Conservation (phyloP, 352 stramenopile species). For the Globisporangium radiosum region DNA sequence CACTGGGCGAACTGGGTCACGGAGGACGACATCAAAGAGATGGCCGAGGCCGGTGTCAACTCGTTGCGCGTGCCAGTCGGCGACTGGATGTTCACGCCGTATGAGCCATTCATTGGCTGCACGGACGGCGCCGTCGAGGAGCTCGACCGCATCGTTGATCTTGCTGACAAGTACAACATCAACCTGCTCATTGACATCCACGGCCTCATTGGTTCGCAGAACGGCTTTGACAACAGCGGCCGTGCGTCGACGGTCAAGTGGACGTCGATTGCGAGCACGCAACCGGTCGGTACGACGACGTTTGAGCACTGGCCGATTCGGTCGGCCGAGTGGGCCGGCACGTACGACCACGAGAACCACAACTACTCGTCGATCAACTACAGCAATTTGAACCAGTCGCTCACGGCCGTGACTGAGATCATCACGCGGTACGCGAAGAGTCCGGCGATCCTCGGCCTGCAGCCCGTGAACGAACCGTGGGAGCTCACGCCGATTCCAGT, state of each 20-base stretch:
- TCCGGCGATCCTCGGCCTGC: conserved; percentile 86
- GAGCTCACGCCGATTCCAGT: conserved; percentile 90
- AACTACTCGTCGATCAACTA: conserved; percentile 92
- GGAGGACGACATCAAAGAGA: conserved; percentile 85
- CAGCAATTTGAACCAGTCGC: conserved; percentile 87
- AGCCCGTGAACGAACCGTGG: conserved; percentile 95
- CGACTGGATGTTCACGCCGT: conserved; percentile 94
- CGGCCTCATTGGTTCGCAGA: conserved; percentile 89
- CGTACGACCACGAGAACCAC: conserved; percentile 77
- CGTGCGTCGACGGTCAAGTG: conserved; percentile 86
- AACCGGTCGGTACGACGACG: conserved; percentile 75
- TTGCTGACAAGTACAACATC: conserved; percentile 81
- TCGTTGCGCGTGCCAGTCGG: conserved; percentile 88
- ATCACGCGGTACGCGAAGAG: conserved; percentile 87
- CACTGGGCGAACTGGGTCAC: conserved; percentile 95
- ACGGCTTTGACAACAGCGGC: conserved; percentile 95
- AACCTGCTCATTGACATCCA: conserved; percentile 92
- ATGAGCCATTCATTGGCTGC: conserved; percentile 91
- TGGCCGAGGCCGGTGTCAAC: conserved; percentile 72
- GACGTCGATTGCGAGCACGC: conserved; percentile 70
- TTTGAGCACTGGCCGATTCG: conserved; percentile 93
- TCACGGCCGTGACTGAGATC: conserved; percentile 86
- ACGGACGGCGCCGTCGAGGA: conserved; percentile 89
- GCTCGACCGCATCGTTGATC: conserved; percentile 85
- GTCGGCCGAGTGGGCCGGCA: conserved; percentile 86